Evolutionary conservation across 176 grass and related monocot genomes (phyloP).

Genomic region (Aechmea fasciata): DNA sequence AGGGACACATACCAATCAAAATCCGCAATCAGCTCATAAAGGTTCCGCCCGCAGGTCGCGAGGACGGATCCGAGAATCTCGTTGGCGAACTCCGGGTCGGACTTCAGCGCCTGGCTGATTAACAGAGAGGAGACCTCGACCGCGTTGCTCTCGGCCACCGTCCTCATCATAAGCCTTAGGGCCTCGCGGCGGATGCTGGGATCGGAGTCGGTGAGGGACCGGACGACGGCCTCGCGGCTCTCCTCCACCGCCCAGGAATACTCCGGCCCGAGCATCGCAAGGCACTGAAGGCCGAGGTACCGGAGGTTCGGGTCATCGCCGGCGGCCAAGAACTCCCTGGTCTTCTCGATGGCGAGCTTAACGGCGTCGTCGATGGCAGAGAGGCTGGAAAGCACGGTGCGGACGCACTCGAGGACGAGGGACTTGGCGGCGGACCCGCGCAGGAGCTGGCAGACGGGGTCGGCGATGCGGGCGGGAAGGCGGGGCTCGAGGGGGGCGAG

Average conservation of each 20-base stretch:
- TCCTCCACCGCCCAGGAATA: slow-evolving; percentile 42
- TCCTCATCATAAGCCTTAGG: slow-evolving; percentile 53
- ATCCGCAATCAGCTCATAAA: slow-evolving; percentile 75
- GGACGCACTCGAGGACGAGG: slow-evolving; percentile 75
- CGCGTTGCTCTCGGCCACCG: slow-evolving; percentile 37
- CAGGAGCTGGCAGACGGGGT: slow-evolving; percentile 72
- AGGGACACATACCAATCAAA: slow-evolving; percentile 88
- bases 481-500: slow-evolving; percentile 62
- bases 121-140: slow-evolving; percentile 49
- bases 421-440: slow-evolving; percentile 49
- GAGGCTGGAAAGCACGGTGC: slow-evolving; percentile 52
- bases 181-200: slow-evolving; percentile 50
- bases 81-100: slow-evolving; percentile 67
- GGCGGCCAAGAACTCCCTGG: slow-evolving; percentile 56
- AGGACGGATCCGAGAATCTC: slow-evolving; percentile 65
- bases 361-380: slow-evolving; percentile 40
- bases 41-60: slow-evolving; percentile 41
- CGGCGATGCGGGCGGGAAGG: slow-evolving; percentile 49
- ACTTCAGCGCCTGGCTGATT: slow-evolving; percentile 50
- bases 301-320: slow-evolving; percentile 76
- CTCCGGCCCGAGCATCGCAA: slow-evolving; percentile 46
- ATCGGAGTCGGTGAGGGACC: slow-evolving; percentile 59
- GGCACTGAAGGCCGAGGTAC: slow-evolving; percentile 73
- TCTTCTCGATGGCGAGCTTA: slow-evolving; percentile 52
- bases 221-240: slow-evolving; percentile 34